Evolutionary conservation across 805 yeast species (phyloP).

Genomic region (Suhomyces prunicola): DNA sequence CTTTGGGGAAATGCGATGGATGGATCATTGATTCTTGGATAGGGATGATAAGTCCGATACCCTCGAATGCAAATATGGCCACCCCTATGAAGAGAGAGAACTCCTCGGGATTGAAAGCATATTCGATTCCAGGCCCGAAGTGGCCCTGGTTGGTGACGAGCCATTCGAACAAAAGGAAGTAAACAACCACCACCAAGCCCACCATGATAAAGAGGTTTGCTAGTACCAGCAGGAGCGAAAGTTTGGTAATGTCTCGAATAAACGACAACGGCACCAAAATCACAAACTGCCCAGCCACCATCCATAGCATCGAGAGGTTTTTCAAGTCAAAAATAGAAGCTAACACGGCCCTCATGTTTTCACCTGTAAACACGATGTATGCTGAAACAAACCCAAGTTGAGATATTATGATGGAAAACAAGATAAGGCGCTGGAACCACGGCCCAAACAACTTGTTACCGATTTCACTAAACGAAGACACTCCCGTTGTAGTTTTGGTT

Average conservation of each 20-base stretch:
- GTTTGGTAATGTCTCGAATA: constrained; percentile 70
- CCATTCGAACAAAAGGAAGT: constrained; percentile 50
- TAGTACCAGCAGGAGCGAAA: constrained; percentile 66
- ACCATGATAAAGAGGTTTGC: constrained; percentile 68
- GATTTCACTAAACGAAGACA: constrained; percentile 77
- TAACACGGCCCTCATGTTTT: constrained; percentile 63
- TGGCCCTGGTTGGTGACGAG: constrained; percentile 31
- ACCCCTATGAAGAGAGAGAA: constrained; percentile 79
- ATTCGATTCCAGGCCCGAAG: constrained; percentile 48
- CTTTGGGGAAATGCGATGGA: constrained; percentile 70
- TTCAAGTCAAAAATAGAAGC: constrained; percentile 45
- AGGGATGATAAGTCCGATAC: constrained; percentile 78
- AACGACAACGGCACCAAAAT: constrained; percentile 67
- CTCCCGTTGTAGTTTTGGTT: constrained; percentile 57
- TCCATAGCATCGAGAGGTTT: constrained; percentile 36
- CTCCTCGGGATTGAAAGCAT: constrained; percentile 49
- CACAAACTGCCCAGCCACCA: constrained; percentile 54
- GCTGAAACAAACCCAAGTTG: constrained; percentile 83
- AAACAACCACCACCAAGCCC: constrained; percentile 64
- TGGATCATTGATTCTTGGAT: constrained; percentile 78
- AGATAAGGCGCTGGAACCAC: constrained; percentile 61
- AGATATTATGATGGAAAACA: constrained; percentile 62
- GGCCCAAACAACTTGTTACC: constrained; percentile 62
- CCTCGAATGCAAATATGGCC: constrained; percentile 86
- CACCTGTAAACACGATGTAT: constrained; percentile 74